phyloP scores from a whole-genome alignment of 768 basidiomycete genomes.

The Neoboletus subvelutipes region DNA sequence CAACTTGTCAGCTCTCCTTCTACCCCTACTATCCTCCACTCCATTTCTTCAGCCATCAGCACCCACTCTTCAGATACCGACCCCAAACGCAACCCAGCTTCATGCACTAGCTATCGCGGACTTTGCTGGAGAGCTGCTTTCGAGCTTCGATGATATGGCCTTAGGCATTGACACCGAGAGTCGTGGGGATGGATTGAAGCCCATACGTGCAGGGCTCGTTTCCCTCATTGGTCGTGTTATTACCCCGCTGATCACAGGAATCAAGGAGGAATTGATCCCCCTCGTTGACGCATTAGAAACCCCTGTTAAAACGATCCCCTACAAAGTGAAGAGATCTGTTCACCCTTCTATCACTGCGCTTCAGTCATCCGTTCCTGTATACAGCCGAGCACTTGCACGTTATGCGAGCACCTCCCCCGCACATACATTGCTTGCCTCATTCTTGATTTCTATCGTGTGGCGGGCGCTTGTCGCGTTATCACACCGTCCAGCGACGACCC shows the following conservation, averaged over 20 bases:
- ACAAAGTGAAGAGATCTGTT: constrained; percentile 14
- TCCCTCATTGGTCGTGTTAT: constrained; percentile 67
- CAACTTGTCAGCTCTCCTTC: constrained; percentile 65
- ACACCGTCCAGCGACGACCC: constrained; percentile 50
- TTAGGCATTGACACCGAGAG: constrained; percentile 60
- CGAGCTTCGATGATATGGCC: constrained; percentile 63
- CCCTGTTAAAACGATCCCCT: constrained; percentile 32
- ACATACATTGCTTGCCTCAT: constrained; percentile 62
- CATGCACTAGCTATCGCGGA: constrained; percentile 68
- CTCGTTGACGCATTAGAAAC: constrained; percentile 63
- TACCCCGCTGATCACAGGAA: constrained; percentile 58
- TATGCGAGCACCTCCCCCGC: constrained; percentile 54
- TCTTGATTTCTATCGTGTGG: constrained; percentile 76
- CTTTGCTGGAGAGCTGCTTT: constrained; percentile 73
- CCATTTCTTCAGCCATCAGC: constrained; percentile 54
- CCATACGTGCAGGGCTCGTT: constrained; percentile 66
- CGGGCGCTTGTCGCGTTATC: constrained; percentile 68
- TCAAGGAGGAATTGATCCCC: constrained; percentile 61
- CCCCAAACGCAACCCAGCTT: constrained; percentile 63
- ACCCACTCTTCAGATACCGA: constrained; percentile 49
- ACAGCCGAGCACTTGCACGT: constrained; percentile 54
- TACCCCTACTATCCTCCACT: constrained; percentile 65
- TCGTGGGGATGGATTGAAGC: constrained; percentile 67
- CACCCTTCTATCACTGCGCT: constrained; percentile 65
- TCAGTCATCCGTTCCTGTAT: constrained; percentile 59